Evolutionary conservation across 2,329 filamentous ascomycete species (phyloP), one percentile per base, ranked within the genome.

Genomic region (Exophiala bonariae): DNA sequence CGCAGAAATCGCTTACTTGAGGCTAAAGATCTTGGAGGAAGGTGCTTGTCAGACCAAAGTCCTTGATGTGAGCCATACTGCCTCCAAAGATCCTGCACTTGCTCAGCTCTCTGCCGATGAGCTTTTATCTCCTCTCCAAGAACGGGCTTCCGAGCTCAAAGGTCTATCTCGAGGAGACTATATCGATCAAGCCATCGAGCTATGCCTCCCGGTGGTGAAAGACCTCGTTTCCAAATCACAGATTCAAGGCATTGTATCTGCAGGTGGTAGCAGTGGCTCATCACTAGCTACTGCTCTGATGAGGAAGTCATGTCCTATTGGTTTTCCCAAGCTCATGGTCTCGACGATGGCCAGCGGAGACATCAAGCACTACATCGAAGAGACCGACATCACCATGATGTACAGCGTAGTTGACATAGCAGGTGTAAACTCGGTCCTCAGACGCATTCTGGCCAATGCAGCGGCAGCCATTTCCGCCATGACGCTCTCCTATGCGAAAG

Each of bases 391-490:
- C 37, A 79, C 78, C 0, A 75, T 88, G 66, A 84, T 86, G 78
- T 85, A 86, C 57, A 83, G 78, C 13, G 82, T 88, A 1, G 84
- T 87, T 11, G 85, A 89, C 48, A 76, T 88, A 41, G 81, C 84
- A 1, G 85, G 85, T 0, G 62, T 79, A 8, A 88, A 87, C 51
- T 65, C 72, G 2, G 67, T 87, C 3, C 64, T 87, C 11, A 71
- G 72, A 5, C 68, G 69, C 2, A 75, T 87, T 0, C 63, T 88
- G 5, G 65, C 69, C 17, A 88, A 88, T 55, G 83, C 85, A 0
- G 83, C 78, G 0, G 78, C 75, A 0, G 78, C 81, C 0, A 79
- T 87, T 30, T 68, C 68, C 0, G 83, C 76, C 0, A 84, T 85
- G 74, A 77, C 80, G 0, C 49, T 54, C 2, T 65, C 72, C 0